Percentiles rank a stretch among this genome's conserved stretches.
These are phyloP conservation scores for Fusarium sambucinum DNA, from an alignment of 2,329 filamentous ascomycete genomes.

Conservation along the genomic window DNA sequence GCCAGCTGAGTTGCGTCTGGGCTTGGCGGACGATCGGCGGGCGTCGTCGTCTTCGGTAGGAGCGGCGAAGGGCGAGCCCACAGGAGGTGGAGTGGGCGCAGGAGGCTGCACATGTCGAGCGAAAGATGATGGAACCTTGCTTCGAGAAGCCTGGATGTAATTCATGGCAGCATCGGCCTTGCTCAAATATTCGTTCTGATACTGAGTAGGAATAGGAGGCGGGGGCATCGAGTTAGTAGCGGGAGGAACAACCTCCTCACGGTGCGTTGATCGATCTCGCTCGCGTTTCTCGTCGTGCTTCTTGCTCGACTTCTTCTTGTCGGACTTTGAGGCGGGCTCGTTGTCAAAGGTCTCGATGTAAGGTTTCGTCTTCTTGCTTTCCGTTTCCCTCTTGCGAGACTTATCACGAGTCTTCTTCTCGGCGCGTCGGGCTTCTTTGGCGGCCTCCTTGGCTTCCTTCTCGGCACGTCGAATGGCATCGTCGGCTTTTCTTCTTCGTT, in stretches of 20 bases:
- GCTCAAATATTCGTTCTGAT: slow-evolving; percentile 38
- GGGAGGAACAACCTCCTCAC: slow-evolving; percentile 48
- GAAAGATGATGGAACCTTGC: slow-evolving; percentile 42
- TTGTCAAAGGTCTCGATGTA: slow-evolving; percentile 55
- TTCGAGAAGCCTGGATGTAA: slow-evolving; percentile 52
- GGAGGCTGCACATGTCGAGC: slow-evolving; percentile 48
- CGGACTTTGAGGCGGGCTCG: slow-evolving; percentile 39
- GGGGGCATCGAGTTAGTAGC: slow-evolving; percentile 37
- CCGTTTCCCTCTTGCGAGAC: slow-evolving; percentile 54
- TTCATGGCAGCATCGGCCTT: slow-evolving; percentile 38
- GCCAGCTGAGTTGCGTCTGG: slow-evolving; percentile 52
- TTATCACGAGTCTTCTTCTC: slow-evolving; percentile 56
- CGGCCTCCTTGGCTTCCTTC: slow-evolving; percentile 49
- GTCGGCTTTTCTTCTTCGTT: slow-evolving; percentile 23
- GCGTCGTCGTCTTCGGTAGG: slow-evolving; percentile 52
- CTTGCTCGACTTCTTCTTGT: slow-evolving; percentile 57
- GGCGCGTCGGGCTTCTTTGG: slow-evolving; percentile 51
- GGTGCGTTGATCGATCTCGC: slow-evolving; percentile 52
- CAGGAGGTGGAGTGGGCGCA: slow-evolving; percentile 54
- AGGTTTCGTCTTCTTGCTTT: slow-evolving; percentile 54
- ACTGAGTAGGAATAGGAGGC: slow-evolving; percentile 44
- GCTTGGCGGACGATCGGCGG: slow-evolving; percentile 51
- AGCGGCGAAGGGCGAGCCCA: slow-evolving; percentile 46
- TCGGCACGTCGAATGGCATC: slow-evolving; percentile 42
- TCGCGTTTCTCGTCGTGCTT: slow-evolving; percentile 56